phyloP scores from a whole-genome alignment of 371 early-diverging fungal genomes.

The Mortierella sp. region DNA sequence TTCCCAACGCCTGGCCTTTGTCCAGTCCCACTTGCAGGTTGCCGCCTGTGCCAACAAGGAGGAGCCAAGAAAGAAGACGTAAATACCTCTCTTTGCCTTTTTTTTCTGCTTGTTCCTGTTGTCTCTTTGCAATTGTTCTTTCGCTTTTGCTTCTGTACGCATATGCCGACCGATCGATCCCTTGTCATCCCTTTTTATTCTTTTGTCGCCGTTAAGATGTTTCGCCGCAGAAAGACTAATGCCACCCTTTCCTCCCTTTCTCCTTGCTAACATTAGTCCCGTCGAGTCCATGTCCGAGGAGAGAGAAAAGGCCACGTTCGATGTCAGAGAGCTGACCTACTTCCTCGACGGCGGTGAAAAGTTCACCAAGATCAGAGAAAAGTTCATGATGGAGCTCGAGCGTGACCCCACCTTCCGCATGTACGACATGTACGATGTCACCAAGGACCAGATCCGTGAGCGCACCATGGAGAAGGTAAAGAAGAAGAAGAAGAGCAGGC shows the following conservation, averaged over 20 bases:
- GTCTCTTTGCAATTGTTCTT: neutral
- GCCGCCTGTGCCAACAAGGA: constrained; percentile 40
- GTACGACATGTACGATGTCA: constrained; percentile 85
- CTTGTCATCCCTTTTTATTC: neutral
- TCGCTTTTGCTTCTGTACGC: neutral
- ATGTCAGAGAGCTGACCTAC: constrained; percentile 83
- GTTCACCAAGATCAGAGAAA: constrained; percentile 79
- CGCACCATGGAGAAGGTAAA: constrained; percentile 88
- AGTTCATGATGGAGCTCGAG: constrained; percentile 89
- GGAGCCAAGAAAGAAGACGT: constrained; percentile 56
- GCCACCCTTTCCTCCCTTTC: neutral
- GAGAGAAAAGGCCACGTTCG: constrained; percentile 82
- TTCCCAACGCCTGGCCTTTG: constrained; percentile 50
- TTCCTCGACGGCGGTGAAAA: constrained; percentile 86
- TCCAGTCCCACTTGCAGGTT: constrained; percentile 54
- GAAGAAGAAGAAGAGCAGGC: neutral
- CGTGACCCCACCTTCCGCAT: constrained; percentile 89
- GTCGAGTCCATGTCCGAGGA: constrained; percentile 69
- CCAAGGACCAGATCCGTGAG: constrained; percentile 83
- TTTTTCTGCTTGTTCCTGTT: neutral
- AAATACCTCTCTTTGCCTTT: constrained; percentile 3
- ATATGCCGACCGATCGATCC: neutral
- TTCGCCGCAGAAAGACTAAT: neutral
- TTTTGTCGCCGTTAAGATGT: neutral
- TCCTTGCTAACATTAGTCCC: constrained; percentile 32